These are phyloP conservation scores for Gaeumannomyces tritici DNA, from an alignment of 2,329 filamentous ascomycete species.

Conservation along the genomic window DNA sequence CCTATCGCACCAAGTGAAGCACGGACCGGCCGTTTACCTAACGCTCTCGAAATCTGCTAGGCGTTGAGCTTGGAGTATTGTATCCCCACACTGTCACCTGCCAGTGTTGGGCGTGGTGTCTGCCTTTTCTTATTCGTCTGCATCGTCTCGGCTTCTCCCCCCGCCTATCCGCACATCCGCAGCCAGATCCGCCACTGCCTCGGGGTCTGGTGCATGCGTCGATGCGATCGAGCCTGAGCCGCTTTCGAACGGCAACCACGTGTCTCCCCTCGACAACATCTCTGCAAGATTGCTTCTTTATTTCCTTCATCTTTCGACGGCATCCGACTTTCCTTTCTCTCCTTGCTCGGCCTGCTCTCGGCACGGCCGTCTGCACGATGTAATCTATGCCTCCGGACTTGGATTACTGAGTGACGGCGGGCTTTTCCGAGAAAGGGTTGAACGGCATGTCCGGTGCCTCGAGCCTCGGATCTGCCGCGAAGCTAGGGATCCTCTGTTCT, in stretches of 20 bases:
- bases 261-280: background rate
- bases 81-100: background rate
- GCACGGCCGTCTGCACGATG: background rate
- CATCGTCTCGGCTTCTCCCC: background rate
- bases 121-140: constrained; percentile 1
- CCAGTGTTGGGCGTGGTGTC: background rate
- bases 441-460: constrained; percentile 19
- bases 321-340: constrained; percentile 9
- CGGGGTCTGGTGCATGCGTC: background rate
- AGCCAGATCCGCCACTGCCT: background rate
- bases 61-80: constrained; percentile 2
- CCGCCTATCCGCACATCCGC: background rate
- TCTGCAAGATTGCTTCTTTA: constrained; percentile 10
- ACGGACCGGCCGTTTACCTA: background rate
- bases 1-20: constrained; percentile 4
- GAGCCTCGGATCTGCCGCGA: background rate
- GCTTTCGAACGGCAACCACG: constrained; percentile 1
- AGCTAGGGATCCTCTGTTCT: background rate
- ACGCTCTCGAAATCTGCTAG: background rate
- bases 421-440: constrained; percentile 5
- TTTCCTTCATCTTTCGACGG: constrained; percentile 12
- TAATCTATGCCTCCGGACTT: background rate
- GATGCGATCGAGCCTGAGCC: background rate
- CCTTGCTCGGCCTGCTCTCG: constrained; percentile 25
- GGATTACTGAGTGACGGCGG: background rate